phyloP scores from a whole-genome alignment of 2,329 filamentous ascomycete genomes.

The Neopestalotiopsis sp. region DNA sequence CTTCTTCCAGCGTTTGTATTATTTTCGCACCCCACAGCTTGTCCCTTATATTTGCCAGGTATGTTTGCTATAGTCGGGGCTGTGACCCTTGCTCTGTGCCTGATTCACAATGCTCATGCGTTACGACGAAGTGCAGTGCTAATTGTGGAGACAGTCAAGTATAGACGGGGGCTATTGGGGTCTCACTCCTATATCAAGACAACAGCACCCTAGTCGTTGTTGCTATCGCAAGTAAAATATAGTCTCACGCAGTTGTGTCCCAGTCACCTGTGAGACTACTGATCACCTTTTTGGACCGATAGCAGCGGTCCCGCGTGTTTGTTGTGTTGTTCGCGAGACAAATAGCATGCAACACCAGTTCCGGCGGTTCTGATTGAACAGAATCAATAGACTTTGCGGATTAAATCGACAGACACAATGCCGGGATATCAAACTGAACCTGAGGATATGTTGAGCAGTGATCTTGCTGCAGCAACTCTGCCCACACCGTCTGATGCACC shows the following conservation, averaged over 20 bases:
- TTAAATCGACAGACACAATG: constrained; percentile 44
- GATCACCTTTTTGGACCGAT: background rate
- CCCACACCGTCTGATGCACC: constrained; percentile 76
- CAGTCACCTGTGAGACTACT: background rate
- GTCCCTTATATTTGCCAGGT: background rate
- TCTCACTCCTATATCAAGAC: background rate
- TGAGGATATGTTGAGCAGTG: constrained; percentile 54
- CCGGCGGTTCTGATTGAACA: background rate
- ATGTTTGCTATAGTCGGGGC: background rate
- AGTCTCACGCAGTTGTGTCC: background rate
- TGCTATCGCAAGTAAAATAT: background rate
- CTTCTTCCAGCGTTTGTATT: background rate
- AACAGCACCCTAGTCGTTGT: background rate
- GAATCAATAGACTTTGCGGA: background rate
- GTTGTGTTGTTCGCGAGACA: background rate
- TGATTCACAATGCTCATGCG: constrained; percentile 18
- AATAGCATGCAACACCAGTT: background rate
- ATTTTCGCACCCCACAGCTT: background rate
- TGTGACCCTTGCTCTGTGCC: constrained; percentile 20
- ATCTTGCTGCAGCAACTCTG: constrained; percentile 62
- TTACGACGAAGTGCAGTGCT: constrained; percentile 27
- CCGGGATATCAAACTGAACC: constrained; percentile 68
- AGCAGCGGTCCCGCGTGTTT: background rate
- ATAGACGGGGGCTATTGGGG: constrained; percentile 29
- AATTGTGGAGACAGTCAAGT: constrained; percentile 34